A percentile compares a stretch with the other conserved stretches of the same genome.
These are phyloP conservation scores for Nothopassalora personata DNA, from an alignment of 2,329 filamentous ascomycete genomes.

Conservation along the genomic window DNA sequence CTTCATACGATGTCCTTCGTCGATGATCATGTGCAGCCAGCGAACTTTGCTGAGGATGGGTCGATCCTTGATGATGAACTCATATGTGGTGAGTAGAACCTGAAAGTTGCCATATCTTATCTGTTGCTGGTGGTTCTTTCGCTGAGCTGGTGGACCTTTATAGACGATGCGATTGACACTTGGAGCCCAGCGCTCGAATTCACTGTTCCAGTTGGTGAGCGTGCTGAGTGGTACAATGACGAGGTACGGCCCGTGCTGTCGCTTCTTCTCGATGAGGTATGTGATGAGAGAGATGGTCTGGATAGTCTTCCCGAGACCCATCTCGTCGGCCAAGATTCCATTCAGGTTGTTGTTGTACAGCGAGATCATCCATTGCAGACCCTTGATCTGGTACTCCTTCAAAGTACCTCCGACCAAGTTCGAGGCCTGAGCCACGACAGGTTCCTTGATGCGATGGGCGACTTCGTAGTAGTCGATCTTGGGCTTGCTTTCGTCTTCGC, in stretches of 20 bases:
- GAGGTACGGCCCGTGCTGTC: constrained; percentile 83
- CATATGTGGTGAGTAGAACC: constrained; percentile 93
- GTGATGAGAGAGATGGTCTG: constrained; percentile 97
- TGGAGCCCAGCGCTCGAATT: constrained; percentile 98
- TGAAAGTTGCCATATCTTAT: constrained; percentile 95
- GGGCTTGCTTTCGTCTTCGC: constrained; percentile 58
- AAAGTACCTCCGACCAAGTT: constrained; percentile 88
- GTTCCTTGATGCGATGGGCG: constrained; percentile 91
- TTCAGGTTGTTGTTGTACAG: constrained; percentile 99
- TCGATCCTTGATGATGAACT: constrained; percentile 99
- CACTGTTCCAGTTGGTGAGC: constrained; percentile 95
- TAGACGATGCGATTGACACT: constrained; percentile 83
- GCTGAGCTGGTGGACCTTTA: constrained; percentile 84
- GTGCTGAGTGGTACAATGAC: constrained; percentile 97
- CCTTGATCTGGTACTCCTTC: constrained; percentile 98
- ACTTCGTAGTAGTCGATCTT: constrained; percentile 99
- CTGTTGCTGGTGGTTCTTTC: constrained; percentile 87
- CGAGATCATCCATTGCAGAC: constrained; percentile 99
- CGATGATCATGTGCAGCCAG: constrained; percentile 99
- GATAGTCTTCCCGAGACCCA: constrained; percentile 99
- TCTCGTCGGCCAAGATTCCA: constrained; percentile 96
- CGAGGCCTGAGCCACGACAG: constrained; percentile 72
- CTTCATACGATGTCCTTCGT: constrained; percentile 99
- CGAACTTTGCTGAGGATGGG: constrained; percentile 96
- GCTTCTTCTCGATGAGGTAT: constrained; percentile 93